Base-by-base conservation (phyloP, 2,329 filamentous ascomycete species). In the Nigrospora oryzae region DNA sequence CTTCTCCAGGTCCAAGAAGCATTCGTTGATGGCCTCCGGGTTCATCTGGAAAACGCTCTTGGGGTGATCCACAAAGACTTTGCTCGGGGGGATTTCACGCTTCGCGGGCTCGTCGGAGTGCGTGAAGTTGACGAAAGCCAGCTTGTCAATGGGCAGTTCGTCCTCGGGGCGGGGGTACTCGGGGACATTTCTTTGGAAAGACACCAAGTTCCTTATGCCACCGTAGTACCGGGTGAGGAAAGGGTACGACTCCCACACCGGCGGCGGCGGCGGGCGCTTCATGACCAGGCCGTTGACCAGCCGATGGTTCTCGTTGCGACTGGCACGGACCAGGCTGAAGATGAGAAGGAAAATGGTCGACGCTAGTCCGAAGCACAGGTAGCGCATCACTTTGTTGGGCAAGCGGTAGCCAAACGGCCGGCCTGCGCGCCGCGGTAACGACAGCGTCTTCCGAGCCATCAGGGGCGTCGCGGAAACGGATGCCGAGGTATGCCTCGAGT, bases 161-260 rank as follows among this genome's bases (percentile, higher is more conserved):
- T 83, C 80, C 40, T 75, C 73, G 2, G 75, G 65, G 8, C 74
- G 73, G 1, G 93, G 91, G 59, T 95, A 97, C 58, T 97, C 87
- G 0, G 90, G 84, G 11, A 74, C 69, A 52, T 90, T 91, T 40
- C 86, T 70, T 13, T 73, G 63, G 23, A 81, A 67, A 0, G 79
- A 65, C 0, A 86, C 78, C 49, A 98, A 60, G 0, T 77, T 84
- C 51, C 83, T 75, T 47, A 98, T 75, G 1, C 93, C 93, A 13
- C 89, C 91, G 61, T 96, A 93, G 61, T 96, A 98, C 50, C 90
- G 77, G 48, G 83, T 84, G 49, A 98, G 64, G 57, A 95, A 94
- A 0, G 82, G 80, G 60, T 95, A 97, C 11, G 76, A 78, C 61
- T 95, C 87, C 89, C 90, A 97, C 5, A 77, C 65, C 0, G 82